A percentile compares a stretch with the other conserved stretches of the same genome.
Conservation (phyloP, 1,284 basidiomycete species). For the Leccinum pseudoinsigne region DNA sequence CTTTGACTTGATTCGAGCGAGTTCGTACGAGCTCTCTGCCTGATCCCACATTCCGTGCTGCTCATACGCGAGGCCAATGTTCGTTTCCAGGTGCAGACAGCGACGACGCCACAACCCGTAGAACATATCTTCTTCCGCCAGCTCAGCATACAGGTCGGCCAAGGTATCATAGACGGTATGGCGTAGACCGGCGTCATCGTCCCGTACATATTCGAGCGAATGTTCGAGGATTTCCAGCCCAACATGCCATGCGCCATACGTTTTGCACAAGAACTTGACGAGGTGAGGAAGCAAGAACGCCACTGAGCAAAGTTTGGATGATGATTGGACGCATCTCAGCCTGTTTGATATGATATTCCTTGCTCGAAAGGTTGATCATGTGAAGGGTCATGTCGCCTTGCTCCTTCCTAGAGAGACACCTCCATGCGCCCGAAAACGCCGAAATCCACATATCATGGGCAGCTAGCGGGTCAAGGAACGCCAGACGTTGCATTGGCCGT, state of each 20-base stretch:
- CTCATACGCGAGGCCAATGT: conserved; percentile 91
- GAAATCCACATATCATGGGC: conserved; percentile 91
- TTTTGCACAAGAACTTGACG: conserved; percentile 96
- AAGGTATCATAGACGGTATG: conserved; percentile 91
- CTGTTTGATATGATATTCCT: conserved; percentile 93
- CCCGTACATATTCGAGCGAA: conserved; percentile 71
- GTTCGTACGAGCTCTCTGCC: conserved; percentile 88
- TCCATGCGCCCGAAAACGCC: conserved; percentile 90
- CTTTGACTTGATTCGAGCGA: conserved; percentile 87
- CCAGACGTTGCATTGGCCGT: conserved; percentile 79
- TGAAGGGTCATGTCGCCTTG: conserved; percentile 90
- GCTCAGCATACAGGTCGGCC: conserved; percentile 93
- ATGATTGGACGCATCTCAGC: conserved; percentile 93
- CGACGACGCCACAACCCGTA: conserved; percentile 96
- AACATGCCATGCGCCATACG: conserved; percentile 94
- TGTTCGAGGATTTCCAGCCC: conserved; percentile 88
- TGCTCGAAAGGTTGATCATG: conserved; percentile 88
- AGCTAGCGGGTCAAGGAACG: conserved; percentile 77
- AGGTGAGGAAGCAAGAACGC: conserved; percentile 86
- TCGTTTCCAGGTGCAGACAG: conserved; percentile 88
- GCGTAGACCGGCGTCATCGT: conserved; percentile 81
- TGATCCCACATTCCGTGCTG: conserved; percentile 98
- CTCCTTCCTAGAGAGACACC: conserved; percentile 81
- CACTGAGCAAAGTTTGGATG: conserved; percentile 88
- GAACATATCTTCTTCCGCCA: conserved; percentile 97